phyloP scores from a whole-genome alignment of 768 basidiomycete species.

The Russula sp. region DNA sequence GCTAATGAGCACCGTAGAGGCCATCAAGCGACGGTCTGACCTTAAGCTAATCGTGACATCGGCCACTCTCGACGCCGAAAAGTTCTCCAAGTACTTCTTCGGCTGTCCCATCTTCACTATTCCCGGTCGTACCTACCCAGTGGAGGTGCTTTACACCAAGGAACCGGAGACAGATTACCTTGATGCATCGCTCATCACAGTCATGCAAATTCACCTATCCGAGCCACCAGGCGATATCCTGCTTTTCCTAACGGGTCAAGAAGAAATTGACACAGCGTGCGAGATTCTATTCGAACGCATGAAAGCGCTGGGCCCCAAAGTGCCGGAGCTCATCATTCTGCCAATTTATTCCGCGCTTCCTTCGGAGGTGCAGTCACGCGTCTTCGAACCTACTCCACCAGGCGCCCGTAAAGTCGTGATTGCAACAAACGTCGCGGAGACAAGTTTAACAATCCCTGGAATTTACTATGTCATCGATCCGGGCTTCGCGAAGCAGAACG shows the following conservation, averaged over 20 bases:
- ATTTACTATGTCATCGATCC: slow-evolving; percentile 99
- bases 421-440: slow-evolving; percentile 99
- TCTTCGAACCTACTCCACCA: slow-evolving; percentile 96
- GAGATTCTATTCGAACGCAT: slow-evolving; percentile 98
- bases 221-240: slow-evolving; percentile 96
- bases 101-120: slow-evolving; percentile 99
- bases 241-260: slow-evolving; percentile 96
- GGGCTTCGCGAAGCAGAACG: slow-evolving; percentile 98
- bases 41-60: slow-evolving; percentile 98
- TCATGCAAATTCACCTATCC: slow-evolving; percentile 99
- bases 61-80: slow-evolving; percentile 97
- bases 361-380: slow-evolving; percentile 95
- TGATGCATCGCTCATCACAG: slow-evolving; percentile 95
- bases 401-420: slow-evolving; percentile 99
- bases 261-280: slow-evolving; percentile 97
- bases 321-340: slow-evolving; percentile 92
- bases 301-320: slow-evolving; percentile 98
- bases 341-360: slow-evolving; percentile 98
- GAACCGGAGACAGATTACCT: slow-evolving; percentile 97
- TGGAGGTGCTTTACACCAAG: slow-evolving; percentile 97
- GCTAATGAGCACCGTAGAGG: slow-evolving; percentile 52
- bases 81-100: slow-evolving; percentile 99
- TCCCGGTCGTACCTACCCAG: slow-evolving; percentile 98
- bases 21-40: slow-evolving; percentile 89
- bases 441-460: slow-evolving; percentile 94